Evolutionary conservation across 202 grass and related monocot genomes (phyloP), one percentile per base, ranked within the genome.

Genomic region (Setaria italica): DNA sequence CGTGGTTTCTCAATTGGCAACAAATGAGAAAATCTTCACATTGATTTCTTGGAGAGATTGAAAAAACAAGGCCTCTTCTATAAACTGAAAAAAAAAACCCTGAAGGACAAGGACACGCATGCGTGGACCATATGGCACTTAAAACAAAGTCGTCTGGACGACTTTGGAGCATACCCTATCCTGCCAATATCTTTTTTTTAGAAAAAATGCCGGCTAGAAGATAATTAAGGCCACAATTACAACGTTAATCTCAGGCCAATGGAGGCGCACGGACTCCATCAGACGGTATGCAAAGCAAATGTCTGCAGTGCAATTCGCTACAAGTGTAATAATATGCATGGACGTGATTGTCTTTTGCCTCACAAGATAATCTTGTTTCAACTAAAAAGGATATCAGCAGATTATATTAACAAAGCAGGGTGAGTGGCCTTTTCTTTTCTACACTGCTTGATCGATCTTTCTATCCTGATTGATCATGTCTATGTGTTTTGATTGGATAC

Each of bases 381-480:
- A 73, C 15, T 53, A 34, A 73, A 73, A 49, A 21, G 29, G 47
- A 29, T 73, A 41, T 41, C 39, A 41, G 39, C 7, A 73, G 29
- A 33, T 73, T 33, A 29, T 73, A 34, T 50, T 72, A 72, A 32
- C 11, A 72, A 34, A 62, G 4, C 10, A 5, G n/a, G 70, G 25
- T 5, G 6, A 73, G 70, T 73, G 70, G 8, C 15, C 25, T 19
- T 73, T 73, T 33, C 53, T 45, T 78, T 86, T 32, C 20, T 65
- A 53, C 47, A 73, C 70, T 62, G 10, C 58, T 73, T 51, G 45
- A 72, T 47, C 32, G 6, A 49, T 37, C 60, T 75, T 58, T 80
- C 35, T 74, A 87, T 81, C 60, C 46, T 66, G 59, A 67, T 67
- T 43, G 41, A 74, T 81, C 78, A 69, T 69, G 78, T 51, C 9